These are phyloP conservation scores for Boletus coccyginus DNA, from an alignment of 768 basidiomycete genomes.

Conservation along the genomic window DNA sequence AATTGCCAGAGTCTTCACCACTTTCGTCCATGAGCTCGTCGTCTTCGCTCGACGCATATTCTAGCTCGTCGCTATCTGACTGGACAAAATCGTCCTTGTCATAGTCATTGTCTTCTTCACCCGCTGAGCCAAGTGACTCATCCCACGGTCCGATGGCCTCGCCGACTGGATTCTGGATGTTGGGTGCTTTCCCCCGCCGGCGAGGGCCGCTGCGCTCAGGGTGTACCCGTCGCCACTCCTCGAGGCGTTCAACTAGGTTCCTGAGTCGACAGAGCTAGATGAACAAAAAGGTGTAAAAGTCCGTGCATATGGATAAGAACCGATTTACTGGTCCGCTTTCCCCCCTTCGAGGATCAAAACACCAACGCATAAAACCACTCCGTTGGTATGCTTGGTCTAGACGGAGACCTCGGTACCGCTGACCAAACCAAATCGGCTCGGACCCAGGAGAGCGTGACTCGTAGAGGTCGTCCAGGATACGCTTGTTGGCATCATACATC, in stretches of 20 bases:
- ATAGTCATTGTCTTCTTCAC: constrained; percentile 7
- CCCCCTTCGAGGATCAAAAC: not conserved
- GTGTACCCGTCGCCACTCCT: constrained; percentile 7
- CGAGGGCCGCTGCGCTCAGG: constrained; percentile 7
- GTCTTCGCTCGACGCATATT: not conserved
- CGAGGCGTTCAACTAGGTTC: constrained; percentile 10
- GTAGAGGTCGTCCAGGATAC: constrained; percentile 14
- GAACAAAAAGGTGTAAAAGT: not conserved
- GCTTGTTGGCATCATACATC: constrained; percentile 11
- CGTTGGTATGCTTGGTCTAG: constrained; percentile 14
- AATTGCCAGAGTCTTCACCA: not conserved
- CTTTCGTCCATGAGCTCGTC: not conserved
- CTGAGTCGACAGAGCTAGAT: constrained; percentile 5
- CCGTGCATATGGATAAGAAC: not conserved
- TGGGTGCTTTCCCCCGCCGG: not conserved
- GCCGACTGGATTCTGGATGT: constrained; percentile 13
- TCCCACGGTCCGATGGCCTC: constrained; percentile 16
- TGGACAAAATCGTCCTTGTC: constrained; percentile 7
- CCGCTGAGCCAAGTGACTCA: constrained; percentile 9
- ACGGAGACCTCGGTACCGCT: constrained; percentile 12
- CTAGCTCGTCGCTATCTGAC: not conserved
- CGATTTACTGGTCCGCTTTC: constrained; percentile 4
- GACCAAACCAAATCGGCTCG: constrained; percentile 20
- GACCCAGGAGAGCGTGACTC: constrained; percentile 22
- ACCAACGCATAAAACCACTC: constrained; percentile 11